Conservation (phyloP, 352 stramenopile species). For the Phytopythium delawarense region DNA sequence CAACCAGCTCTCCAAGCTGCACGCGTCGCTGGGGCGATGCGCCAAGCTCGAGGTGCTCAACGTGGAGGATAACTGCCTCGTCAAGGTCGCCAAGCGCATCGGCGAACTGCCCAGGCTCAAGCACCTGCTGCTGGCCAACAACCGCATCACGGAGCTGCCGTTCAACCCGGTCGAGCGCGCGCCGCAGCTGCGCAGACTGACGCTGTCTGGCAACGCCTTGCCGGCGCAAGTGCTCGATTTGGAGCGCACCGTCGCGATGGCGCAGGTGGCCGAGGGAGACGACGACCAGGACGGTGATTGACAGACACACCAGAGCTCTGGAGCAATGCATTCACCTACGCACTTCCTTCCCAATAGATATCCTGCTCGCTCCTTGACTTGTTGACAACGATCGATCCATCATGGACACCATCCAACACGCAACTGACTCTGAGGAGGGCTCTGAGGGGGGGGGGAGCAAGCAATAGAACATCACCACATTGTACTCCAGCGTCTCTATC, state of each 20-base stretch:
- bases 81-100: constrained; percentile 83
- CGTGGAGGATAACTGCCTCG: constrained; percentile 76
- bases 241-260: constrained; percentile 58
- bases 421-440: too few relatives aligned
- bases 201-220: constrained; percentile 73
- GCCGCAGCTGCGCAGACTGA: constrained; percentile 66
- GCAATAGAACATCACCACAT: background rate
- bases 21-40: constrained; percentile 73
- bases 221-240: constrained; percentile 50
- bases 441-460: too few relatives aligned
- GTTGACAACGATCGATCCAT: too few relatives aligned
- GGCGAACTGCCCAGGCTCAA: constrained; percentile 72
- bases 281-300: constrained; percentile 37
- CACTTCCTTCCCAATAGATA: too few relatives aligned
- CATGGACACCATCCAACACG: too few relatives aligned
- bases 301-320: background rate
- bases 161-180: constrained; percentile 78
- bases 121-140: constrained; percentile 83
- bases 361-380: too few relatives aligned
- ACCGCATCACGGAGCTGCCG: constrained; percentile 71
- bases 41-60: constrained; percentile 80
- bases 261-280: constrained; percentile 45
- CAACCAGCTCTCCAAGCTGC: constrained; percentile 78
- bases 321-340: background rate
- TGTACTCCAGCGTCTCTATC: background rate